Conservation (phyloP, 148 eudicot genomes). For the Talinum fruticosum region DNA sequence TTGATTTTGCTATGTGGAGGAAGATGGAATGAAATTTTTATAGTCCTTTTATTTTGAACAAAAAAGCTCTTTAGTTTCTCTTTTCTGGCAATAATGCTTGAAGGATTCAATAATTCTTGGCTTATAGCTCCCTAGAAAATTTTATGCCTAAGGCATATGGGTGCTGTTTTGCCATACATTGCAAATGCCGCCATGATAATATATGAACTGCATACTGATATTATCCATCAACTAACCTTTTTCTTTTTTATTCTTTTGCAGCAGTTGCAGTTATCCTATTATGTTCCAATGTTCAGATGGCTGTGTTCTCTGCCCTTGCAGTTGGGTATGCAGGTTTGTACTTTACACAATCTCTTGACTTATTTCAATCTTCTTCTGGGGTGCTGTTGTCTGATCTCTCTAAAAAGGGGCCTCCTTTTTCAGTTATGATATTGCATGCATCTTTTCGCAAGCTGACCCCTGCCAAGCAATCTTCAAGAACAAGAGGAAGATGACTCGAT, state of each 20-base stretch:
- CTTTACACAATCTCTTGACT: neutral
- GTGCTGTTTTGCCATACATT: too few species aligned
- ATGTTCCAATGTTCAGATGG: conserved; percentile 71
- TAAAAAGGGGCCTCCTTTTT: neutral
- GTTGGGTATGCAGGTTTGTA: conserved; percentile 69
- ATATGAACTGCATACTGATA: neutral
- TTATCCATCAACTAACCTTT: too few species aligned
- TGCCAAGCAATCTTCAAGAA: too few species aligned
- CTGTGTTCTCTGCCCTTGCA: conserved; percentile 56
- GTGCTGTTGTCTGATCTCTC: neutral
- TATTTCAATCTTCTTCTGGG: neutral
- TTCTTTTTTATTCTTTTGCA: conserved; percentile 32
- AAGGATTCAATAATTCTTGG: too few species aligned
- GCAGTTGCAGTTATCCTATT: conserved; percentile 60
- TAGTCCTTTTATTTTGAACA: too few species aligned
- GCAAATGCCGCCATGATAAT: too few species aligned
- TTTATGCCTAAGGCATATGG: too few species aligned
- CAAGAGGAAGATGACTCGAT: conserved; percentile 33
- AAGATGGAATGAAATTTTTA: too few species aligned
- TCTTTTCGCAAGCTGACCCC: conserved; percentile 84
- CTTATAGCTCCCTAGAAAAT: too few species aligned
- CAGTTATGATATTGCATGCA: conserved; percentile 75
- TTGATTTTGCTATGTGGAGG: too few species aligned
- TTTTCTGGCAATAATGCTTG: too few species aligned
- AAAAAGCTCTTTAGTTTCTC: too few species aligned